Evolutionary conservation across 2,329 filamentous ascomycete species (phyloP).

Genomic region (Stagonosporopsis chrysanthemi): DNA sequence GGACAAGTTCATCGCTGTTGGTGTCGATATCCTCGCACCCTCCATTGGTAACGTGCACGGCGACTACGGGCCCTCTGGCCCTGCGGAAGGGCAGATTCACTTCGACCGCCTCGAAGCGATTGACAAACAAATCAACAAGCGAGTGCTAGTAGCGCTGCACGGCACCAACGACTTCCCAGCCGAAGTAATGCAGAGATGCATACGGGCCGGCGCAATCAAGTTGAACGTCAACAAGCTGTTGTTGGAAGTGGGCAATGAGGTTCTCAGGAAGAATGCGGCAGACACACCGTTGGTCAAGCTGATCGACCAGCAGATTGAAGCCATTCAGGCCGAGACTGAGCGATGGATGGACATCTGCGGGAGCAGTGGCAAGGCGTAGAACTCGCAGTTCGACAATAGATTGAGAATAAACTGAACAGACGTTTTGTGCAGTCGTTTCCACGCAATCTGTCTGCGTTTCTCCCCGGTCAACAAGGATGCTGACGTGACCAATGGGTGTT

Average conservation of each 20-base stretch:
- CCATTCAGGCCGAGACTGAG: slow-evolving; percentile 54
- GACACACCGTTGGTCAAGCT: slow-evolving; percentile 43
- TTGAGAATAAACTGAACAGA: too few relatives aligned
- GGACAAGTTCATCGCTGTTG: slow-evolving; percentile 72
- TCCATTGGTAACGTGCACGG: slow-evolving; percentile 80
- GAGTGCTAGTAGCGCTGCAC: slow-evolving; percentile 62
- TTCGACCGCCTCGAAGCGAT: slow-evolving; percentile 43
- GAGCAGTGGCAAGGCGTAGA: slow-evolving; percentile 54
- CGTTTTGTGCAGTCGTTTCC: too few relatives aligned
- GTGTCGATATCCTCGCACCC: slow-evolving; percentile 75
- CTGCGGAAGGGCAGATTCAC: slow-evolving; percentile 42
- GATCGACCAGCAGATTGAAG: slow-evolving; percentile 57
- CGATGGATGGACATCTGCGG: slow-evolving; percentile 59
- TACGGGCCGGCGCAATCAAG: slow-evolving; percentile 61
- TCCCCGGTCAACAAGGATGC: too few relatives aligned
- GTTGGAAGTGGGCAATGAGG: slow-evolving; percentile 55
- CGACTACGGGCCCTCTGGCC: slow-evolving; percentile 70
- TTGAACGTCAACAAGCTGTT: slow-evolving; percentile 66
- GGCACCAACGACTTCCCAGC: slow-evolving; percentile 64
- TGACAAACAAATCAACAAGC: slow-evolving; percentile 45
- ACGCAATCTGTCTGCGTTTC: too few relatives aligned
- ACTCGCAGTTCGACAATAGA: too few relatives aligned
- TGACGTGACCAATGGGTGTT: too few relatives aligned
- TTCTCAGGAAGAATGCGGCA: slow-evolving; percentile 51
- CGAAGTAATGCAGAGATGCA: slow-evolving; percentile 61